A percentile compares a stretch with the other conserved stretches of the same genome.
Evolutionary conservation across 768 basidiomycete genomes (phyloP).

Genomic region (Amyloporia xantha): DNA sequence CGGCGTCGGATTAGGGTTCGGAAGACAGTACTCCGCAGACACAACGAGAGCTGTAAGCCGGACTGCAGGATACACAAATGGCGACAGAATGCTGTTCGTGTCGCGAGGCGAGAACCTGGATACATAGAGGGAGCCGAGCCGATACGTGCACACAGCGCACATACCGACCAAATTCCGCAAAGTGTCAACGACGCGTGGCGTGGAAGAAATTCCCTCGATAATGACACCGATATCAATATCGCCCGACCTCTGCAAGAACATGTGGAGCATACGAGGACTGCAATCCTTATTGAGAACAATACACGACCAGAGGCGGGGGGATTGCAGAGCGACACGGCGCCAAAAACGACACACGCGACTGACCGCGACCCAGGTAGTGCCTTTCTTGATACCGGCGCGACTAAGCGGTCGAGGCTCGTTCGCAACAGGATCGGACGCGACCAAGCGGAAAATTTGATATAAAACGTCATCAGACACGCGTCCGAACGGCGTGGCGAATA

Average conservation of each 20-base stretch:
- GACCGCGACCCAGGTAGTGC: background rate
- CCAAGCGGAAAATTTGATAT: too few species aligned
- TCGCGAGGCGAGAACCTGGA: background rate
- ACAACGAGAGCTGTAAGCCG: background rate
- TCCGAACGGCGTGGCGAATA: too few species aligned
- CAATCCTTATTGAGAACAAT: background rate
- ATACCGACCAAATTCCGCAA: background rate
- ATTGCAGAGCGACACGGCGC: background rate
- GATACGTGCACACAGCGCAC: background rate
- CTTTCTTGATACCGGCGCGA: background rate
- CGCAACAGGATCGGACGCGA: background rate
- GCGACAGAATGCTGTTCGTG: background rate
- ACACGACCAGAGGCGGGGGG: background rate
- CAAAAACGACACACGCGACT: background rate
- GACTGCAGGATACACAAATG: background rate
- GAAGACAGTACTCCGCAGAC: background rate
- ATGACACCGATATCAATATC: background rate
- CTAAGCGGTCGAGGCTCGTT: background rate
- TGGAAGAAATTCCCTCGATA: background rate
- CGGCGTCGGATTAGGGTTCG: background rate
- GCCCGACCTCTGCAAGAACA: background rate
- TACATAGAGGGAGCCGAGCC: background rate
- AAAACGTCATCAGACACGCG: too few species aligned
- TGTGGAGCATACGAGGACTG: background rate
- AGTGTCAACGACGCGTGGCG: background rate